Base-by-base conservation (phyloP, 805 yeast species). In the Cyberlindnera japonica region DNA sequence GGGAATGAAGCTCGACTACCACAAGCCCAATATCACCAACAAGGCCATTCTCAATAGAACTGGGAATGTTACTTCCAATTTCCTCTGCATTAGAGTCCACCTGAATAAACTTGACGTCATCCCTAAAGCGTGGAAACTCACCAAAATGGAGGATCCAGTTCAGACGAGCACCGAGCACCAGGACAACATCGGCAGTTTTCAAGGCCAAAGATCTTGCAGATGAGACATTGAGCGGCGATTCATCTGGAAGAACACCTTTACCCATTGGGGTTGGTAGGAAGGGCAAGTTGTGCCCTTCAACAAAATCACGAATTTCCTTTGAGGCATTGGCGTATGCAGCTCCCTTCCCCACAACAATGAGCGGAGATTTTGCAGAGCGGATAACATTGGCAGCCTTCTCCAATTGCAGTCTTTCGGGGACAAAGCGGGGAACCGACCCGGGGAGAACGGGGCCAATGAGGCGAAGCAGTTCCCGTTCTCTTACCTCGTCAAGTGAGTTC, bases 251-350 rank as follows among this genome's bases (percentile, higher is more conserved):
- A 1, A 81, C 75, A 9, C 90, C 90, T 57, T 82, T 82, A 0
- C 84, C 90, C 90, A 82, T 82, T 3, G 90, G 88, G 0, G 89
- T 81, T 9, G 89, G 86, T 35, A 82, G 53, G 49, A 82, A 82
- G 1, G 83, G 76, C 2, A 81, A 36, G 9, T 63, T 51, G 37
- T 76, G 72, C 1, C 38, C 26, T 6, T 55, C 37, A 15, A 81
- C 67, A 36, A 82, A 66, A 0, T 48, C 28, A 2, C 72, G 57
- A 8, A 81, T 44, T 3, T 57, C 53, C 1, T 23, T 33, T 6
- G 74, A 70, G 0, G 77, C 71, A 26, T 59, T 58, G 2, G 66
- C 63, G 42, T 72, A 67, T 0, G 82, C 74, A 3, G 82, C 73
- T 3, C 88, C 88, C 58, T 82, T 82, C 4, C 90, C 90, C 10